Evolutionary conservation across 805 yeast genomes (phyloP).

Genomic region (Candida rishiriensis): DNA sequence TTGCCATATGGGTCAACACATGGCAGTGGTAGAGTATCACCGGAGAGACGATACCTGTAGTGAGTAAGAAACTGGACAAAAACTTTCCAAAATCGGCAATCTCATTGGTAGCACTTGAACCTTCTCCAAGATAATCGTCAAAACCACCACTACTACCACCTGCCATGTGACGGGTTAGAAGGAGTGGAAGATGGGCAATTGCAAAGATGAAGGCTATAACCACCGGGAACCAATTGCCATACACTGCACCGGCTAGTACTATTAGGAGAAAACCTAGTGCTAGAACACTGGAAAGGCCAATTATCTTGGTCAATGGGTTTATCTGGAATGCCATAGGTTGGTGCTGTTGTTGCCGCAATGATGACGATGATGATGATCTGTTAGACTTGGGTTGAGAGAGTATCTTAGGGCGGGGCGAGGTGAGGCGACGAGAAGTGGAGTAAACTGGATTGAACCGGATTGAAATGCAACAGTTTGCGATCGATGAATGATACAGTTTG

Average conservation of each 20-base stretch:
- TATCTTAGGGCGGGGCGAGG: no score
- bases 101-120: conserved; percentile 34
- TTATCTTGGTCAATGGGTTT: conserved; percentile 73
- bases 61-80: conserved; percentile 68
- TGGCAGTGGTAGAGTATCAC: conserved; percentile 70
- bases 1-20: conserved; percentile 65
- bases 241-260: conserved; percentile 82
- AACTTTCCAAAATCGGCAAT: conserved; percentile 79
- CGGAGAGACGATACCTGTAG: conserved; percentile 74
- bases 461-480: no score
- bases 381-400: no score
- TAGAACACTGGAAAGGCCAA: conserved; percentile 68
- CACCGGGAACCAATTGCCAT: conserved; percentile 88
- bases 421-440: no score
- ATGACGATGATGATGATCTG: neutral
- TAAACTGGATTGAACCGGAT: no score
- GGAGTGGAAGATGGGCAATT: conserved; percentile 69
- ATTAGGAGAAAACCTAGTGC: conserved; percentile 89
- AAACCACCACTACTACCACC: conserved; percentile 31
- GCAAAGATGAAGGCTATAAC: conserved; percentile 60
- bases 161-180: conserved; percentile 34
- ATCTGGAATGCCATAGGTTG: conserved; percentile 23
- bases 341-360: neutral
- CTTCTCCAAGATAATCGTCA: conserved; percentile 63
- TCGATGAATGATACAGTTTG: no score